Percentiles rank a stretch among this genome's conserved stretches.
These are phyloP conservation scores for Trifolium dubium DNA, from an alignment of 306 rosid species.

Conservation along the genomic window DNA sequence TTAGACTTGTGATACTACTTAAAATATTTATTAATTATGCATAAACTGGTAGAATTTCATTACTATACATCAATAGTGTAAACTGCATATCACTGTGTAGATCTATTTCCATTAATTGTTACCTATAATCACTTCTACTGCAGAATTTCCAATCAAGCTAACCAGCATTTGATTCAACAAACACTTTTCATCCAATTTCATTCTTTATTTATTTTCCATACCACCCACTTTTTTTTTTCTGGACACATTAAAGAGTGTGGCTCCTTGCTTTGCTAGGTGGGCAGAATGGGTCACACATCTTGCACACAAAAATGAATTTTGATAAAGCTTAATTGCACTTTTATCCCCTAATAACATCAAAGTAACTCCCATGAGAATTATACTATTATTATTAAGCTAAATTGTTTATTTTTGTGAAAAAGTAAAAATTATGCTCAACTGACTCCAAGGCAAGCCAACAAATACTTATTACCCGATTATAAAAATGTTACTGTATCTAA, in stretches of 20 bases:
- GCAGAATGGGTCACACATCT: not conserved
- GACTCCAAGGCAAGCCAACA: too few species aligned
- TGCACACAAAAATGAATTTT: not conserved
- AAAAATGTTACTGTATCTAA: too few species aligned
- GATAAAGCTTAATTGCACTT: too few species aligned
- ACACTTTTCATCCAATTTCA: not conserved
- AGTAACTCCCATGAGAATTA: not conserved
- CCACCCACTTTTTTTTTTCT: not conserved
- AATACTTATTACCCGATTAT: too few species aligned
- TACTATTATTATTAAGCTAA: not conserved
- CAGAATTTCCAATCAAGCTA: not conserved
- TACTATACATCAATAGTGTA: not conserved
- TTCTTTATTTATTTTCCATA: not conserved
- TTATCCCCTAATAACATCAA: too few species aligned
- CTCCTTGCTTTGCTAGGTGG: not conserved
- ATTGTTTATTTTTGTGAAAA: too few species aligned
- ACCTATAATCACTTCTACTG: not conserved
- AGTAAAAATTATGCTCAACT: too few species aligned
- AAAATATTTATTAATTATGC: not conserved
- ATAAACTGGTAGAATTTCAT: not conserved
- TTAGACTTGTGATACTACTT: not conserved
- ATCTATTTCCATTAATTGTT: not conserved
- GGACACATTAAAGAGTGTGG: not conserved
- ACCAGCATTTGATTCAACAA: not conserved
- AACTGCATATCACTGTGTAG: not conserved